Evolutionary conservation across 140 eudicot species (phyloP), one percentile per base, ranked within the genome.

Genomic region (Cichorium intybus): DNA sequence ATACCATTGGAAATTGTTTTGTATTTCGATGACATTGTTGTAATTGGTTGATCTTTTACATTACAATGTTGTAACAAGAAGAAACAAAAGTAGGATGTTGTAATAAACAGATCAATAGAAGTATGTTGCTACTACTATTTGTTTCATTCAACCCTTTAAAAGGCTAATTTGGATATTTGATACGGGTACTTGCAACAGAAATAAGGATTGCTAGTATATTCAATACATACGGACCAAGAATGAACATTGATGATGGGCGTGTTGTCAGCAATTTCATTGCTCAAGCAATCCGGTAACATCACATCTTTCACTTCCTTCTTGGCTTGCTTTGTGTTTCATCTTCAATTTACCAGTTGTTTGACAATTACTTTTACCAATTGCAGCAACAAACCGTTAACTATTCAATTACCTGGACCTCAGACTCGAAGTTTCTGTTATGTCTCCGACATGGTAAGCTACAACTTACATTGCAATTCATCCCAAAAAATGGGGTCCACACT

Each of bases 231-330:
- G 95, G 90, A 9, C 95, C 95, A n/a, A 87, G 90, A 16, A 87
- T 87, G 95, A 87, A 87, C 64, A 87, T 87, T 46, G 90, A 87
- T 72, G 95, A 87, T 75, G 95, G 95, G 1, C 87, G 95, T 14
- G 95, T 87, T 31, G 95, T 87, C 56, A 87, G 95, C 83, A 87
- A 87, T 66, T 87, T 87, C 81, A 71, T 86, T 29, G 95, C 95
- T 69, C 95, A 86, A 75, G 95, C 90, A 29, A 62, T 80, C 24
- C 82, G 95, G 90, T 87, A 87, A 61, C 26, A 21, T 37, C 10
- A 24, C 7, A 56, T 34, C 21, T 59, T 47, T 9, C 41, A 41
- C 46, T 31, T 29, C 28, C n/a, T n/a, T n/a, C n/a, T n/a, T n/a
- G n/a, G n/a, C n/a, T n/a, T n/a, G n/a, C n/a, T n/a, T n/a, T n/a